Evolutionary conservation across 805 yeast genomes (phyloP).

Genomic region (Sungouiozyma ichnusensis): DNA sequence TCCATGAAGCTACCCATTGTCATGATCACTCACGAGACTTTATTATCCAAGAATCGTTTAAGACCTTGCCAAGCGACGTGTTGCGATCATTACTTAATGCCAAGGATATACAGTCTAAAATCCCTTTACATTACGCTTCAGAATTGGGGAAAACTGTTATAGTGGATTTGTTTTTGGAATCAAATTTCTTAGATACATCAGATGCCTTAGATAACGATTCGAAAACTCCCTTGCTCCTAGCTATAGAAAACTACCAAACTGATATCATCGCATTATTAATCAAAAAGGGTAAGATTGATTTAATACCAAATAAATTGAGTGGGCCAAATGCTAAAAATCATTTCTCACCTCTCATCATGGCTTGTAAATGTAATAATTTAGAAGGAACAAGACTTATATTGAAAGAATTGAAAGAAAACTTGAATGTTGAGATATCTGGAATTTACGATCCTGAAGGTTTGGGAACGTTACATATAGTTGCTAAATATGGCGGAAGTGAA

Average conservation of each 20-base stretch:
- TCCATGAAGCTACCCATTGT: constrained; percentile 54
- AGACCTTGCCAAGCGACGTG: constrained; percentile 11
- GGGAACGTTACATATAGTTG: constrained; percentile 77
- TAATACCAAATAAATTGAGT: constrained; percentile 1
- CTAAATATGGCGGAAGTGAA: constrained; percentile 65
- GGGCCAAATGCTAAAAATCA: constrained; percentile 38
- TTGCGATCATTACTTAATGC: constrained; percentile 26
- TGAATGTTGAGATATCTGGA: constrained; percentile 2
- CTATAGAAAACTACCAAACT: constrained; percentile 60
- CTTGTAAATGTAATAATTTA: constrained; percentile 76
- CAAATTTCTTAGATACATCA: constrained; percentile 21
- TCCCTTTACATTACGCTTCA: constrained; percentile 82
- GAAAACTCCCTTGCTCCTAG: constrained; percentile 70
- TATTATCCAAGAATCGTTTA: constrained; percentile 19
- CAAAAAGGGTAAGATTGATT: constrained; percentile 30
- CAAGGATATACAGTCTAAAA: constrained; percentile 62
- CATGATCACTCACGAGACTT: constrained; percentile 19
- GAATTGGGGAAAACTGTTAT: constrained; percentile 41
- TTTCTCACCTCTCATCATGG: constrained; percentile 71
- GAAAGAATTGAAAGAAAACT: constrained; percentile 16
- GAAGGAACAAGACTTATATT: constrained; percentile 58
- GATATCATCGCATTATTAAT: constrained; percentile 40
- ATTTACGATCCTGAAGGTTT: constrained; percentile 75
- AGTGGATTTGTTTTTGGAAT: constrained; percentile 30
- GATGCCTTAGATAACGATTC: constrained; percentile 57